Percentiles rank a stretch among this genome's conserved stretches.
phyloP scores from a whole-genome alignment of 1,139 yeast genomes.

The Suhomyces wounanorum region DNA sequence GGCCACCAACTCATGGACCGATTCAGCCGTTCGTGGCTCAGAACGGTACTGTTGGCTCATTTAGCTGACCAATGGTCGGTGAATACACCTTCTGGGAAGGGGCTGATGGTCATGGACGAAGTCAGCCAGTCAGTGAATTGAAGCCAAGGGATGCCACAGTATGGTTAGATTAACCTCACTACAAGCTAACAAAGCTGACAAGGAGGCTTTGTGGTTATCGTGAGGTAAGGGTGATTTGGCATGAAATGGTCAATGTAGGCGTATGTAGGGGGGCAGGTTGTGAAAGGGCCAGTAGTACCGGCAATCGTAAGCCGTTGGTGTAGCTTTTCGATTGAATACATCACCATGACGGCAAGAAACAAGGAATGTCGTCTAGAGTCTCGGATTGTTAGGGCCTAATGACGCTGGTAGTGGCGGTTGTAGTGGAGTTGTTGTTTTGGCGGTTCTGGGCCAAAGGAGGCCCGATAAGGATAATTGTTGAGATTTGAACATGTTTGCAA shows the following conservation, averaged over 20 bases:
- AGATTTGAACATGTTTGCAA: background rate
- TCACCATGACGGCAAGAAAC: too few relatives aligned
- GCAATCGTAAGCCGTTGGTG: too few relatives aligned
- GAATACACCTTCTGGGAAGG: background rate
- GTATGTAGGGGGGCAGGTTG: too few relatives aligned
- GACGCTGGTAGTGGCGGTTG: too few relatives aligned
- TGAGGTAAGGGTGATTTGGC: background rate
- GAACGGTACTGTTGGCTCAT: background rate
- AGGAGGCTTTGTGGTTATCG: background rate
- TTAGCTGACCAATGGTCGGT: background rate
- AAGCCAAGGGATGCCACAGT: background rate
- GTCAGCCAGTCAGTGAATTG: background rate
- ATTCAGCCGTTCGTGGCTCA: constrained; percentile 1
- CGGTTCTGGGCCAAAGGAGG: too few relatives aligned
- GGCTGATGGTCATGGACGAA: background rate
- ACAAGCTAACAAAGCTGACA: too few relatives aligned
- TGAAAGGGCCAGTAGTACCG: too few relatives aligned
- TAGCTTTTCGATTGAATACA: too few relatives aligned
- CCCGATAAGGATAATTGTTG: background rate
- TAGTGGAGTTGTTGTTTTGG: background rate
- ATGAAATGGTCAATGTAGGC: too few relatives aligned
- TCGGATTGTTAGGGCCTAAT: too few relatives aligned
- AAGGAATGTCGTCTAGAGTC: too few relatives aligned
- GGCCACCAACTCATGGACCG: background rate
- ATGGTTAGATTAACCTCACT: background rate